A percentile compares a stretch with the other conserved stretches of the same genome.
Evolutionary conservation across 805 yeast species (phyloP).

Genomic region (Brettanomyces custersianus): DNA sequence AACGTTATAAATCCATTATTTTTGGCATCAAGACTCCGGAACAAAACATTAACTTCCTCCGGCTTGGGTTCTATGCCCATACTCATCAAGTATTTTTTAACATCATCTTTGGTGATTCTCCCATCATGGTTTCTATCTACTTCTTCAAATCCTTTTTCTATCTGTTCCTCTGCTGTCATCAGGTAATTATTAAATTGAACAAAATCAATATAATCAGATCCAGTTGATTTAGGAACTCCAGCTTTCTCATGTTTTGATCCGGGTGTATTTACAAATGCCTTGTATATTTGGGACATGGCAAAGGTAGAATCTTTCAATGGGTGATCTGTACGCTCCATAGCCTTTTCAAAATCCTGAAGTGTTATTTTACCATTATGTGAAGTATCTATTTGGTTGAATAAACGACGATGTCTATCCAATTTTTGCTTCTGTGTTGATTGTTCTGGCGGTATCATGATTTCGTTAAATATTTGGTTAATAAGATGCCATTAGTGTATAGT

Average conservation of each 20-base stretch:
- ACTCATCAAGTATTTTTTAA: conserved; percentile 51
- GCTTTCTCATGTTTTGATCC: conserved; percentile 2
- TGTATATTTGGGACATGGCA: conserved; percentile 49
- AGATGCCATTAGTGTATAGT: too few species aligned
- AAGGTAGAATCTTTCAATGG: conserved; percentile 56
- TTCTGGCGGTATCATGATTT: too few species aligned
- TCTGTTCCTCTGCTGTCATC: conserved; percentile 59
- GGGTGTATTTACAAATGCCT: conserved; percentile 30
- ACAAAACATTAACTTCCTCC: conserved; percentile 45
- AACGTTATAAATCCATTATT: conserved; percentile 64
- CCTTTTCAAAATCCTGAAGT: conserved; percentile 37
- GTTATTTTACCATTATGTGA: conserved; percentile 40
- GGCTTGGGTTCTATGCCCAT: conserved; percentile 46
- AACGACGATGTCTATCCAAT: conserved; percentile 26
- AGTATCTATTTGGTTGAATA: conserved; percentile 38
- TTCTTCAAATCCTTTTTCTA: conserved; percentile 54
- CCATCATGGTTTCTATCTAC: conserved; percentile 74
- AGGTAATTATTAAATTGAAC: conserved; percentile 61
- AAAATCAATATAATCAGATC: conserved; percentile 40
- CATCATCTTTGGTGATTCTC: conserved; percentile 52
- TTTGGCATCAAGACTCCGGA: conserved; percentile 44
- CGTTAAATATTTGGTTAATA: too few species aligned
- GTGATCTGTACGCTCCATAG: conserved; percentile 42
- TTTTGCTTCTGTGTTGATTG: too few species aligned
- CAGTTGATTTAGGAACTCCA: conserved; percentile 29